Evolutionary conservation across 2,329 filamentous ascomycete species (phyloP), one percentile per base, ranked within the genome.

Genomic region (Harringtonia lauricola): DNA sequence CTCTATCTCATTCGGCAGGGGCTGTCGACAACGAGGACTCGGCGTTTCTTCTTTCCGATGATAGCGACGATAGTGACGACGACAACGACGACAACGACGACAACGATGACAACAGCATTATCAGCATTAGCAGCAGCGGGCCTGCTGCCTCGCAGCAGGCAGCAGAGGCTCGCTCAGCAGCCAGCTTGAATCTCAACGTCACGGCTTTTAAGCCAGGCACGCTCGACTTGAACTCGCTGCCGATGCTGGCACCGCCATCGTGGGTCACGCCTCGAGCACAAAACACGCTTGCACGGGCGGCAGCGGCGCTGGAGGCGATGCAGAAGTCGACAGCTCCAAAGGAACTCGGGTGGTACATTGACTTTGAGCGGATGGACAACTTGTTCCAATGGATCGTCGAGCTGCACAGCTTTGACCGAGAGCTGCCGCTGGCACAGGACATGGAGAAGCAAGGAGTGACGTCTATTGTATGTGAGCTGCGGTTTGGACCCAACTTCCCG

Each of bases 351-450:
- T 95, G 88, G 87, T 87, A 86, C 55, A 79, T 94, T 44, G 75
- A 94, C 54, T 69, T 72, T 39, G 63, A 67, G 7, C 72, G 76
- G 40, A 66, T 89, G 31, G 72, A 66, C 19, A 94, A 89, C 54
- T 70, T 88, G 49, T 95, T 92, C 55, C 87, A 94, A 55, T 94
- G 88, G 88, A 87, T 94, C 46, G 79, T 94, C 7, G 85, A 95
- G 59, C 66, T 95, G 2, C 89, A 95, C 59, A 86, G 81, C 36
- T 94, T 95, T 54, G 81, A 87, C 21, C 50, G 64, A 0, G 58
- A 64, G 2, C 68, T 92, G 0, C 85, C 83, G 1, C 67, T 95
- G 1, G 80, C 83, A 0, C 57, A 72, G 42, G 88, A 95, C 55
- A 86, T 95, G 77, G 77, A 80, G 57, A 54, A 58, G 3, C 68